These are phyloP conservation scores for Candida sithepensis DNA, from an alignment of 805 yeast genomes.

Conservation along the genomic window DNA sequence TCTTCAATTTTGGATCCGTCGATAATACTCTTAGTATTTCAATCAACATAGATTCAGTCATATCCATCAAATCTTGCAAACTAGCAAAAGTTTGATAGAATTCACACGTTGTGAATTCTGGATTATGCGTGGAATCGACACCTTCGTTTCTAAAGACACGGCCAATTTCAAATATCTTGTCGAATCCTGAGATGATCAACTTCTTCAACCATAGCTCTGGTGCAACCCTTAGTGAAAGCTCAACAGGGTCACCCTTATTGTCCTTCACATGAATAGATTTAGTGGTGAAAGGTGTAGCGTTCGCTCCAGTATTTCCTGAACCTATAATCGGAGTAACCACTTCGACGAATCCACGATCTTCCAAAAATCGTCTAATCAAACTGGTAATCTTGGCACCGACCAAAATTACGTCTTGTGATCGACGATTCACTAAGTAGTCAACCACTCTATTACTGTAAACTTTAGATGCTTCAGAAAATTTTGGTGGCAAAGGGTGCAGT, in stretches of 20 bases:
- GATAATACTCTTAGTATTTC: slow-evolving; percentile 35
- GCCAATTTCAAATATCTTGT: slow-evolving; percentile 84
- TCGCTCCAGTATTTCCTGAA: slow-evolving; percentile 73
- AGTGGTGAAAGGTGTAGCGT: slow-evolving; percentile 83
- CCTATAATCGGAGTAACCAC: slow-evolving; percentile 87
- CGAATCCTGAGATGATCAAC: slow-evolving; percentile 79
- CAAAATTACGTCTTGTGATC: slow-evolving; percentile 42
- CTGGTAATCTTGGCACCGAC: slow-evolving; percentile 55
- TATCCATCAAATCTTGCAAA: slow-evolving; percentile 59
- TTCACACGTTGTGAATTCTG: slow-evolving; percentile 90
- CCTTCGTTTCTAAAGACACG: slow-evolving; percentile 88
- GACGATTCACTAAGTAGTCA: slow-evolving; percentile 62
- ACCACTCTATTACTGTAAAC: slow-evolving; percentile 67
- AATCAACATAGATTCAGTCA: slow-evolving; percentile 58
- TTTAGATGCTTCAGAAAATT: slow-evolving; percentile 49
- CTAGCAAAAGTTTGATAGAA: slow-evolving; percentile 73
- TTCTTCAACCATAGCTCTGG: slow-evolving; percentile 94
- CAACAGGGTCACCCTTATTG: slow-evolving; percentile 8
- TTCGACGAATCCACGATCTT: slow-evolving; percentile 58
- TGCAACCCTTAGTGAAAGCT: slow-evolving; percentile 73
- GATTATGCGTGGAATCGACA: slow-evolving; percentile 87
- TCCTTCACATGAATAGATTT: slow-evolving; percentile 32
- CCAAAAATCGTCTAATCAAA: slow-evolving; percentile 55
- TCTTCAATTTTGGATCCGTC: slow-evolving; percentile 11
- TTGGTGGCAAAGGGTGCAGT: slow-evolving; percentile 66